Evolutionary conservation across 108 stramenopile genomes (phyloP).

Genomic region (Pseudonitzschia delicatissima): DNA sequence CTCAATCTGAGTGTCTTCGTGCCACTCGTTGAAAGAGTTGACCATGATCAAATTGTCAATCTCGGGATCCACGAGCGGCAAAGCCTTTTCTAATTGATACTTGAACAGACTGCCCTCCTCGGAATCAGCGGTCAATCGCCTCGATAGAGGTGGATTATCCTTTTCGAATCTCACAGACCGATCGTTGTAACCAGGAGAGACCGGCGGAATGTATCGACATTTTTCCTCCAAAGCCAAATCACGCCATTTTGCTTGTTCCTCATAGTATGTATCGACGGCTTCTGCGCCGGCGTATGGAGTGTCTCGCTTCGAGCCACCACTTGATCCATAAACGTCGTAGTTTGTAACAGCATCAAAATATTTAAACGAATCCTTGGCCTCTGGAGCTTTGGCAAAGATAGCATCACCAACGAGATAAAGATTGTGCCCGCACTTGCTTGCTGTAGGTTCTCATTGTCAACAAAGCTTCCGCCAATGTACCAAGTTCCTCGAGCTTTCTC

Average conservation of each 20-base stretch:
- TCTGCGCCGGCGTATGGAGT: constrained; percentile 8
- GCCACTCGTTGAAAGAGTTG: constrained; percentile 53
- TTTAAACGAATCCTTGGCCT: constrained; percentile 4
- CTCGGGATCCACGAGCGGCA: constrained; percentile 19
- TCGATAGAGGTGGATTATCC: constrained; percentile 23
- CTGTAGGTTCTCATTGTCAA: constrained; percentile 23
- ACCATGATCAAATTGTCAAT: constrained; percentile 35
- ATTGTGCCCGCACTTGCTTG: constrained; percentile 10
- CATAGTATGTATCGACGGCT: constrained; percentile 17
- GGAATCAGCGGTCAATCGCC: constrained; percentile 18
- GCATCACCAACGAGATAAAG: constrained; percentile 46
- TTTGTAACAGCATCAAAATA: constrained; percentile 17
- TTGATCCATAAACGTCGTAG: constrained; percentile 29
- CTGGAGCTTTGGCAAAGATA: constrained; percentile 28
- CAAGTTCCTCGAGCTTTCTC: constrained; percentile 13
- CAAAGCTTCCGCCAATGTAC: constrained; percentile 22
- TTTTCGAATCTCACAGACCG: constrained; percentile 11
- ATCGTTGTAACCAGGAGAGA: constrained; percentile 41
- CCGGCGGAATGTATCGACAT: constrained; percentile 23
- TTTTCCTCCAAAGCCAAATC: constrained; percentile 12
- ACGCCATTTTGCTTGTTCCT: constrained; percentile 26
- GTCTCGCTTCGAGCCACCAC: background rate
- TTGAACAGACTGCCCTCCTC: constrained; percentile 32
- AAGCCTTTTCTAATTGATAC: constrained; percentile 23
- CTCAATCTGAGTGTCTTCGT: constrained; percentile 47